These are phyloP conservation scores for Sclerotinia borealis DNA, from an alignment of 2,329 filamentous ascomycete species.

Conservation along the genomic window DNA sequence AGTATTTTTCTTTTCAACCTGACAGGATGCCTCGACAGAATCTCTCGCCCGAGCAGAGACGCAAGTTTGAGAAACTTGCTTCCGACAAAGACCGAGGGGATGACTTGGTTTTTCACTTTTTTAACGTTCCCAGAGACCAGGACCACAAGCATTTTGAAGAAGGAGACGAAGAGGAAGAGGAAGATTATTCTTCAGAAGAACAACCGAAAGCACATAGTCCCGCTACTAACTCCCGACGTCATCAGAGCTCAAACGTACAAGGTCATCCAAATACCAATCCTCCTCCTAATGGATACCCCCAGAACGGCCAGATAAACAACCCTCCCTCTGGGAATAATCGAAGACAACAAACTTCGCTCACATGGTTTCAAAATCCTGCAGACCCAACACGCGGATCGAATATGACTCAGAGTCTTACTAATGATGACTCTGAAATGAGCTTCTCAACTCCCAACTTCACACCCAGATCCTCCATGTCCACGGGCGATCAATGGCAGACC, in stretches of 20 bases:
- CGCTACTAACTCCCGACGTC: not conserved
- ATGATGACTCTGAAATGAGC: not conserved
- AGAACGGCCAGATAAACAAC: not conserved
- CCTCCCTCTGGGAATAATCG: not conserved
- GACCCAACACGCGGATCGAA: not conserved
- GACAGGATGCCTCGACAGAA: not conserved
- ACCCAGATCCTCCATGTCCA: no score
- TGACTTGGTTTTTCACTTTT: not conserved
- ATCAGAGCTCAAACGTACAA: not conserved
- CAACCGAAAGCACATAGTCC: not conserved
- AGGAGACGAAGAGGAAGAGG: not conserved
- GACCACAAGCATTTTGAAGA: not conserved
- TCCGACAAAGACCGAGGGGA: not conserved
- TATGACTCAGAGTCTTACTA: not conserved
- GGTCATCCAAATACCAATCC: not conserved
- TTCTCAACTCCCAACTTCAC: not conserved
- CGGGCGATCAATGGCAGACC: not conserved
- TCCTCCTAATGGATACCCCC: not conserved
- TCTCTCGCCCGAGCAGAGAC: not conserved
- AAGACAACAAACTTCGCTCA: not conserved
- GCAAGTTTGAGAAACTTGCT: not conserved
- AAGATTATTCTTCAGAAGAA: not conserved
- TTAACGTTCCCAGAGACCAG: not conserved
- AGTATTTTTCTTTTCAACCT: not conserved
- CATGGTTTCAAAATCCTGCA: not conserved